Base-by-base conservation (phyloP, 495 filamentous ascomycete species). In the Aspergillus bertholletiae region DNA sequence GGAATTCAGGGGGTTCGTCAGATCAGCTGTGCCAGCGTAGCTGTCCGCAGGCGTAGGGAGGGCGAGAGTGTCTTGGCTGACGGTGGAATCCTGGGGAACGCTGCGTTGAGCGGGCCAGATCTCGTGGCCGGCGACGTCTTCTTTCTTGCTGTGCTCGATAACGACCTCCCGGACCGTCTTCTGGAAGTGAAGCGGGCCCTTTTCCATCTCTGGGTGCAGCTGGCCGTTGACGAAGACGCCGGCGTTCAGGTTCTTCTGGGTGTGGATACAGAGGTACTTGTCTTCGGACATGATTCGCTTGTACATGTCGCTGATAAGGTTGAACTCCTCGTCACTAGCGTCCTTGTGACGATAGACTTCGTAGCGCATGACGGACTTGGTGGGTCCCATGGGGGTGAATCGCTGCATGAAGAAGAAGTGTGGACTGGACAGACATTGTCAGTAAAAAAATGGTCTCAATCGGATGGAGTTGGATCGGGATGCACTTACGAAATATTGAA, bases 341-440 rank as follows among this genome's bases (percentile, higher is more conserved):
- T 66, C 54, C 56, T 75, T 77, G 67, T 77, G 67, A 20, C 77
- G 73, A 60, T 68, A 81, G 18, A 80, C 73, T 57, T 82, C 74
- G 60, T 78, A 79, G 23, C 71, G 55, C 58, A 79, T 72, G 7
- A 56, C 55, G 17, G 62, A 68, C 5, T 49, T 72, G 28, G 59
- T 68, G 4, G 76, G 61, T 5, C 62, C 59, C 35, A 55, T 66
- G 34, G 79, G 77, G 1, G 80, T 60, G 46, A 78, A 70, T 5
- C 76, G 65, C 53, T 78, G 73, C 30, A 78, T 72, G 58, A 72
- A 75, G 65, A 80, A 78, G 57, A 73, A 76, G 52, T 78, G 60
- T 0, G 70, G 66, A 0, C 72, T 77, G 46, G n/a, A n/a, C n/a
- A n/a, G n/a, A n/a, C n/a, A n/a, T n/a, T n/a, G n/a, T n/a, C n/a